These are phyloP conservation scores for Blastosporella zonata DNA, from an alignment of 1,284 basidiomycete genomes.

Conservation along the genomic window DNA sequence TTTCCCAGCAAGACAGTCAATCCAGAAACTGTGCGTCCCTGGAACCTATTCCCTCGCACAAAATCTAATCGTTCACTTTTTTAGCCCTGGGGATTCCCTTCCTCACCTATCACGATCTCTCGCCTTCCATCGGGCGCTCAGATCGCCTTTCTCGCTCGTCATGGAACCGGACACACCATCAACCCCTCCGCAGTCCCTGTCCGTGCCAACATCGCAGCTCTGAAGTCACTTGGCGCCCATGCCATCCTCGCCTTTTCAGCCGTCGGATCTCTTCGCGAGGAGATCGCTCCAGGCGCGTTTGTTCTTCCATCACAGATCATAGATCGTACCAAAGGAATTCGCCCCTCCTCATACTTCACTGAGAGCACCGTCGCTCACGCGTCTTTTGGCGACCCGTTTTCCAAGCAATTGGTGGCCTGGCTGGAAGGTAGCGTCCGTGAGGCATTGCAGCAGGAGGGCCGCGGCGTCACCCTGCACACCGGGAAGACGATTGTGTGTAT, in stretches of 20 bases:
- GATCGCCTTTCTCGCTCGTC: slow-evolving; percentile 91
- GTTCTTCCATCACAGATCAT: slow-evolving; percentile 92
- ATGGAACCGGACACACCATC: slow-evolving; percentile 77
- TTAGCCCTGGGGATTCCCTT: slow-evolving; percentile 93
- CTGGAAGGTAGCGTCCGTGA: slow-evolving; percentile 64
- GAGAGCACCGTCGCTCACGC: slow-evolving; percentile 91
- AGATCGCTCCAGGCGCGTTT: slow-evolving; percentile 90
- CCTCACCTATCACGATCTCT: slow-evolving; percentile 88
- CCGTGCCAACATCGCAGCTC: slow-evolving; percentile 93
- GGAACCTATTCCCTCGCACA: background rate
- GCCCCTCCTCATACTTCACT: slow-evolving; percentile 81
- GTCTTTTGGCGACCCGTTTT: slow-evolving; percentile 92
- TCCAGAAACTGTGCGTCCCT: slow-evolving; percentile 59
- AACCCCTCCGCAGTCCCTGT: slow-evolving; percentile 77
- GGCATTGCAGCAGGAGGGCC: slow-evolving; percentile 58
- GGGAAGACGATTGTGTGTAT: slow-evolving; percentile 92
- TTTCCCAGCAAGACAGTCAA: slow-evolving; percentile 60
- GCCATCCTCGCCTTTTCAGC: slow-evolving; percentile 94
- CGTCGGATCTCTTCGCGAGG: slow-evolving; percentile 94
- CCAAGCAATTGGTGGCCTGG: slow-evolving; percentile 63
- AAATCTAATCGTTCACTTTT: slow-evolving; percentile 2
- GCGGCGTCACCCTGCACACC: slow-evolving; percentile 66
- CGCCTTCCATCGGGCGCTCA: slow-evolving; percentile 74
- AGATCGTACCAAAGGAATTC: slow-evolving; percentile 92
- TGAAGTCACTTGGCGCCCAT: slow-evolving; percentile 89